These are phyloP conservation scores for Forsythia viridissima DNA, from an alignment of 257 asterid genomes.

Conservation along the genomic window DNA sequence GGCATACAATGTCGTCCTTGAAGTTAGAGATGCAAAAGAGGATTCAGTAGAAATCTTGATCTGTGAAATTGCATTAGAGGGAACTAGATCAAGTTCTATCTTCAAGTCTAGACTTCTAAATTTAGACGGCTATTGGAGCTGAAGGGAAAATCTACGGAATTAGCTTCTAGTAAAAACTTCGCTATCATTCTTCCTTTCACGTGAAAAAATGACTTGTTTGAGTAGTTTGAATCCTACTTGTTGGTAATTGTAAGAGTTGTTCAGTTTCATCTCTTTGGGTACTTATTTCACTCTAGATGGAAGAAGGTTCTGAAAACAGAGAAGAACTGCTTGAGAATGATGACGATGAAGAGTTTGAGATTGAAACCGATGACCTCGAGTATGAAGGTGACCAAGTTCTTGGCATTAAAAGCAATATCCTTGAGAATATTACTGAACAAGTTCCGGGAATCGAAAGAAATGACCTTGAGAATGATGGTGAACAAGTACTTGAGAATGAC, in stretches of 20 bases:
- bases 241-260: background rate
- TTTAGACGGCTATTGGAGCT: slow-evolving; percentile 11
- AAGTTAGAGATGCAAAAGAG: background rate
- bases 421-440: slow-evolving; percentile 34
- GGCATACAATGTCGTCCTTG: background rate
- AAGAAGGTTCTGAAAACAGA: slow-evolving; percentile 43
- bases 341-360: slow-evolving; percentile 35
- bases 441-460: slow-evolving; percentile 34
- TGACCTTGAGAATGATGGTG: slow-evolving; percentile 31
- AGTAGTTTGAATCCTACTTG: background rate
- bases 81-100: background rate
- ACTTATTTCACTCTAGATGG: slow-evolving; percentile 35
- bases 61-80: background rate
- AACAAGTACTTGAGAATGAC: slow-evolving; percentile 28
- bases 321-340: slow-evolving; percentile 45
- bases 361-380: slow-evolving; percentile 31
- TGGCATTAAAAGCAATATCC: slow-evolving; percentile 26
- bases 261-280: slow-evolving; percentile 5
- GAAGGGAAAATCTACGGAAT: slow-evolving; percentile 2
- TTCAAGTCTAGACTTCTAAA: background rate
- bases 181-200: background rate
- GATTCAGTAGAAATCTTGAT: background rate
- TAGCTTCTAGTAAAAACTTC: background rate
- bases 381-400: slow-evolving; percentile 33
- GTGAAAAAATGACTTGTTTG: background rate